Evolutionary conservation across 305 asterid species (phyloP).

Genomic region (Solanum aculeatissimum): DNA sequence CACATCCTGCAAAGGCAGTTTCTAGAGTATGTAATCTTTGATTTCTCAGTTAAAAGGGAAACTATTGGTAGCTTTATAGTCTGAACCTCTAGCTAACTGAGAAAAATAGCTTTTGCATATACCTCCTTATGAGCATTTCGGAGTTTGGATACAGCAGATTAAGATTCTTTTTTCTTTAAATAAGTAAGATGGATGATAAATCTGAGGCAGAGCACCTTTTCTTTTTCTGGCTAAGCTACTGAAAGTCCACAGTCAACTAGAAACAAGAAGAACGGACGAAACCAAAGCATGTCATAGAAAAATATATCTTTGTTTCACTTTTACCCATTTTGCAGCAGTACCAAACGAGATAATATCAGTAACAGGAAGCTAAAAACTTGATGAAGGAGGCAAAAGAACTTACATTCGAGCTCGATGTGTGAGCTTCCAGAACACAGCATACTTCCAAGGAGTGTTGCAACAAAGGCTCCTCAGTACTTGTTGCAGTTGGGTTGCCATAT

Average conservation of each 20-base stretch:
- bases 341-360: not conserved
- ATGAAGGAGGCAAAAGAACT: constrained; percentile 26
- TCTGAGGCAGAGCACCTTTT: not conserved
- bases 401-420: constrained; percentile 67
- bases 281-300: not conserved
- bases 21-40: not conserved
- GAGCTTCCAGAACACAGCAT: constrained; percentile 95
- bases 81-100: not conserved
- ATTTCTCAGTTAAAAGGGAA: not conserved
- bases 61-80: not conserved
- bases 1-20: not conserved
- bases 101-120: not conserved
- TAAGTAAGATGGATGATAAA: not conserved
- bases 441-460: constrained; percentile 70
- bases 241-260: not conserved
- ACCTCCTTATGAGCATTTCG: not conserved
- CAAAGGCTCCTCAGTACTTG: constrained; percentile 72
- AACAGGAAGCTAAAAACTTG: not conserved
- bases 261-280: not conserved
- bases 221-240: not conserved
- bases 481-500: constrained; percentile 69
- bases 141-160: not conserved
- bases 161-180: not conserved
- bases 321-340: not conserved
- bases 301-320: not conserved